Percentiles rank a stretch among this genome's conserved stretches.
These are phyloP conservation scores for Xylariales sp. DNA, from an alignment of 2,329 filamentous ascomycete genomes.

Conservation along the genomic window DNA sequence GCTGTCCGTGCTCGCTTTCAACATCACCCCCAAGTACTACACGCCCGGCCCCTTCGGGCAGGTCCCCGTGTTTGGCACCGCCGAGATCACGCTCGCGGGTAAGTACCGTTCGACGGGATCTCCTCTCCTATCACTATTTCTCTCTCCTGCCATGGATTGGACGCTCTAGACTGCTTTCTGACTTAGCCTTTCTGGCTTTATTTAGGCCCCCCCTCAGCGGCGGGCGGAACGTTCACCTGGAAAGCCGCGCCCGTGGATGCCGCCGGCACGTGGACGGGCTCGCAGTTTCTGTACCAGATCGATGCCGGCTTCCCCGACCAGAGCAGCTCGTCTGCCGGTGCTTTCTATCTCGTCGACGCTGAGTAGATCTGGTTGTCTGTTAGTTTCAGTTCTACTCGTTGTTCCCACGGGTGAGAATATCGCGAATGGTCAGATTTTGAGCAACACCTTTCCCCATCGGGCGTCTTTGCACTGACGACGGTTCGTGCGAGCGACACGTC, in stretches of 20 bases:
- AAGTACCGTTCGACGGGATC: not conserved
- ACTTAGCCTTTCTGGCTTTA: not conserved
- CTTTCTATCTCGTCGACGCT: slow-evolving; percentile 3
- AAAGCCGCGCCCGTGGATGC: slow-evolving; percentile 5
- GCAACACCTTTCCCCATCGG: too few species aligned
- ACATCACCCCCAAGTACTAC: slow-evolving; percentile 1
- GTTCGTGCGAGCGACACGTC: not conserved
- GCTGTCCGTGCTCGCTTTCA: slow-evolving; percentile 1
- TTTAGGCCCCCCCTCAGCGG: slow-evolving; percentile 9
- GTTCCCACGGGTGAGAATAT: not conserved
- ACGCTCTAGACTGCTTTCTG: not conserved
- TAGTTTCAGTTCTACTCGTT: not conserved
- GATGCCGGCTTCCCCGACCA: slow-evolving; percentile 4
- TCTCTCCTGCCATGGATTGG: too few species aligned
- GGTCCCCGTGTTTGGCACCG: not conserved
- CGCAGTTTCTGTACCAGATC: slow-evolving; percentile 1
- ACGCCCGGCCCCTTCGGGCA: too few species aligned
- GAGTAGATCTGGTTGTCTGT: not conserved
- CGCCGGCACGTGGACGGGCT: slow-evolving; percentile 7
- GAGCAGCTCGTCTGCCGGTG: slow-evolving; percentile 7
- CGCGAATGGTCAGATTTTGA: not conserved
- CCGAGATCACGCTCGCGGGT: not conserved
- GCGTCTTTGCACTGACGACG: not conserved
- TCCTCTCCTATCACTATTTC: not conserved
- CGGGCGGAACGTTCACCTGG: slow-evolving; percentile 3